phyloP scores from a whole-genome alignment of 768 basidiomycete species.

The Ramaria sp. region DNA sequence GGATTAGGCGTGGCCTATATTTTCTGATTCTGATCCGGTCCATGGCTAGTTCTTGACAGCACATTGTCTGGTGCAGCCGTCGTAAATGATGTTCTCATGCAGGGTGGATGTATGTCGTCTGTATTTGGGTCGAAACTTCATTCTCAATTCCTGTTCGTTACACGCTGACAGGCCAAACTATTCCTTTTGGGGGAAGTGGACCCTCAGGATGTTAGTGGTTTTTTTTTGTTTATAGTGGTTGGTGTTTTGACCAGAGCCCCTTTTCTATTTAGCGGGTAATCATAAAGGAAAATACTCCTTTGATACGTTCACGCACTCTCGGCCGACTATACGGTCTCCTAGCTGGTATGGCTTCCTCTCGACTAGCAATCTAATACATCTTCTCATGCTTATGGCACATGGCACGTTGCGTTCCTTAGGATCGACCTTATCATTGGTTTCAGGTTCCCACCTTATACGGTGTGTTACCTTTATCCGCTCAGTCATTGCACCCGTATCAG shows the following conservation, averaged over 20 bases:
- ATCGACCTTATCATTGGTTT: conserved; percentile 1
- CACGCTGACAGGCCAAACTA: conserved; percentile 19
- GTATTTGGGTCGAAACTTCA: not conserved
- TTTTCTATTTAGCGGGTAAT: conserved; percentile 40
- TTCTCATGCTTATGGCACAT: not conserved
- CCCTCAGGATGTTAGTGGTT: conserved; percentile 49
- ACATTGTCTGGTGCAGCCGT: conserved; percentile 48
- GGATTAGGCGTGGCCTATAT: not conserved
- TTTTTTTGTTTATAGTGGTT: not conserved
- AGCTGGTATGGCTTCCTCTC: conserved; percentile 32
- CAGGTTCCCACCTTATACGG: conserved; percentile 6
- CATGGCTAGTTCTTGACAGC: conserved; percentile 34
- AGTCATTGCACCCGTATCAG: too few species aligned
- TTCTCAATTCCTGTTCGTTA: conserved; percentile 15
- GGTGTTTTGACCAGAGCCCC: not conserved
- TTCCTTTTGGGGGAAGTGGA: conserved; percentile 48
- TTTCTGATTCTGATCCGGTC: not conserved
- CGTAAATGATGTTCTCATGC: conserved; percentile 53
- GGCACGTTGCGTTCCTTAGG: not conserved
- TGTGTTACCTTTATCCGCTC: not conserved
- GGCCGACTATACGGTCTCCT: conserved; percentile 44
- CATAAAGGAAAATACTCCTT: conserved; percentile 44
- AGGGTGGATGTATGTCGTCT: conserved; percentile 15
- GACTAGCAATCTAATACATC: not conserved
- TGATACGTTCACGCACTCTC: conserved; percentile 41